Evolutionary conservation across 1,139 yeast genomes (phyloP).

Genomic region (Nakaseomyces nivariensis): DNA sequence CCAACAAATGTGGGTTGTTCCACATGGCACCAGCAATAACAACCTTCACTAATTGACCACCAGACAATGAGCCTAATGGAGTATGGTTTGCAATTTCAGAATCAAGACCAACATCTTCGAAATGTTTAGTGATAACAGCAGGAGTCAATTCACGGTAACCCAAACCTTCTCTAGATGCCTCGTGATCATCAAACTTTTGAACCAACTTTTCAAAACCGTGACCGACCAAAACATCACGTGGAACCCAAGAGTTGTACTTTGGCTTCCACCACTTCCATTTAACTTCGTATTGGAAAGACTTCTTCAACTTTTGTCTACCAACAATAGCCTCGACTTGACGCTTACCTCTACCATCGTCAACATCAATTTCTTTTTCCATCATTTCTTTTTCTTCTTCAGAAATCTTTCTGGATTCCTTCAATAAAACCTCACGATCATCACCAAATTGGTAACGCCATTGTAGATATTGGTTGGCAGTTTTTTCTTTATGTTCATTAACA

Average conservation of each 20-base stretch:
- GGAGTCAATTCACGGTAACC: constrained; percentile 93
- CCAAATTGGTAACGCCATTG: constrained; percentile 98
- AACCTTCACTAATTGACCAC: constrained; percentile 96
- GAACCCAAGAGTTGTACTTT: constrained; percentile 86
- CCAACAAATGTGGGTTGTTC: constrained; percentile 98
- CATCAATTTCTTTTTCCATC: constrained; percentile 69
- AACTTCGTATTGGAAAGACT: constrained; percentile 91
- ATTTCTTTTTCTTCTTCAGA: constrained; percentile 73
- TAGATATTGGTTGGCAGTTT: constrained; percentile 92
- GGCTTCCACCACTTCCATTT: constrained; percentile 94
- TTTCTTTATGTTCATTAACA: constrained; percentile 93
- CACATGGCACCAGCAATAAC: constrained; percentile 99
- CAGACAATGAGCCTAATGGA: constrained; percentile 91
- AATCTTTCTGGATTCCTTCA: constrained; percentile 86
- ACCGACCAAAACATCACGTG: constrained; percentile 68
- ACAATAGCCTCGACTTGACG: constrained; percentile 87
- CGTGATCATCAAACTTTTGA: constrained; percentile 95
- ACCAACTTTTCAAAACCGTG: constrained; percentile 81
- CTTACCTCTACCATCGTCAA: constrained; percentile 82
- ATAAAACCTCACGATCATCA: constrained; percentile 91
- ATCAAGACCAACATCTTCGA: constrained; percentile 93
- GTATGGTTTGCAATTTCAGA: constrained; percentile 98
- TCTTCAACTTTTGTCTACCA: constrained; percentile 94
- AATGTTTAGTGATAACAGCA: constrained; percentile 87
- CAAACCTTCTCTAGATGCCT: constrained; percentile 96